Conservation (phyloP, 768 basidiomycete genomes). For the Grammothele lineata region DNA sequence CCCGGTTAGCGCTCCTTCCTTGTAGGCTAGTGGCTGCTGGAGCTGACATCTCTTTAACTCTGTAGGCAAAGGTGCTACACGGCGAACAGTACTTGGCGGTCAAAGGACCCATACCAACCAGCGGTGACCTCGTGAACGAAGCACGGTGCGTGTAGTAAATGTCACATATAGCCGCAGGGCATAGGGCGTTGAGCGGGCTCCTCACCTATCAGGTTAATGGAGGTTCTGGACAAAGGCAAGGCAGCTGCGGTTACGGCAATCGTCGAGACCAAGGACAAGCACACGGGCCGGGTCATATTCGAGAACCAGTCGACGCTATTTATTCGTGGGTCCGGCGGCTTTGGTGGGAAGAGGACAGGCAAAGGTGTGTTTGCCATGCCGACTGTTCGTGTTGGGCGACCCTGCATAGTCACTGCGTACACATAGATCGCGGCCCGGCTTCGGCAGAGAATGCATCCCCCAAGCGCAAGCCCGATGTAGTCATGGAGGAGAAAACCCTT, state of each 20-base stretch:
- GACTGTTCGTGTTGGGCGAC: not conserved
- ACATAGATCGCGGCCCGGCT: slow-evolving; percentile 82
- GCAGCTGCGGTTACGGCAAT: slow-evolving; percentile 83
- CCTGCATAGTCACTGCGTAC: not conserved
- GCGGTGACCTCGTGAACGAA: slow-evolving; percentile 72
- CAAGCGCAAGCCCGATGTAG: slow-evolving; percentile 77
- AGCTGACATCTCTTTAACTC: not conserved
- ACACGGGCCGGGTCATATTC: slow-evolving; percentile 74
- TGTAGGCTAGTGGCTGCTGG: not conserved
- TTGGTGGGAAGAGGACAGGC: slow-evolving; percentile 86
- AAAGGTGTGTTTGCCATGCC: slow-evolving; percentile 47
- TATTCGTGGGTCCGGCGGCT: slow-evolving; percentile 92
- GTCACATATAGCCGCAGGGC: no score
- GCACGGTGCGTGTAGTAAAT: slow-evolving; percentile 48
- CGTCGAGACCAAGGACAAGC: slow-evolving; percentile 77
- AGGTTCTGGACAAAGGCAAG: slow-evolving; percentile 89
- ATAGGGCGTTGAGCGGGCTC: no score
- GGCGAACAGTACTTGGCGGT: slow-evolving; percentile 95
- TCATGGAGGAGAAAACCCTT: slow-evolving; percentile 84
- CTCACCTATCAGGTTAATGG: slow-evolving; percentile 60
- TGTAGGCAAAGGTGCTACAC: slow-evolving; percentile 90
- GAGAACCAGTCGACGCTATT: slow-evolving; percentile 92
- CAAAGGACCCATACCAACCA: slow-evolving; percentile 81
- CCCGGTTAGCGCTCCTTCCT: slow-evolving; percentile 48
- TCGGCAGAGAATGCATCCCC: slow-evolving; percentile 80